Evolutionary conservation across 2,329 filamentous ascomycete genomes (phyloP).

Genomic region (Botrytis pseudocinerea): DNA sequence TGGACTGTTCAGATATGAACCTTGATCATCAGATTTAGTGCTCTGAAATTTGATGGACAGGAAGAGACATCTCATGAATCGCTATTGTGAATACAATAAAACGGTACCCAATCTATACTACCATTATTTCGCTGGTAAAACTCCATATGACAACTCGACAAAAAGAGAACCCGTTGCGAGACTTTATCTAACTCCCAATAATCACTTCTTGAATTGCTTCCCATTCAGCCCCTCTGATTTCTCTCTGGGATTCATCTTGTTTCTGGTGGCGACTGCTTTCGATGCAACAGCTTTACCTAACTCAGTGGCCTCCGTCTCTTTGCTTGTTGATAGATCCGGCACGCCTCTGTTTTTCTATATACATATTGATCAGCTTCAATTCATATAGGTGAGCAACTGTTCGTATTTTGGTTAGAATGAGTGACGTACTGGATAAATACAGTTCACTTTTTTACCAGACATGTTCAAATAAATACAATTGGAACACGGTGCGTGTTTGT

Average conservation of each 20-base stretch:
- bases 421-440: neutral
- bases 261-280: neutral
- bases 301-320: neutral
- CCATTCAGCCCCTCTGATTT: neutral
- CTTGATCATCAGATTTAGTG: neutral
- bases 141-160: fast-evolving
- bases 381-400: neutral
- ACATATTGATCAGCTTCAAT: neutral
- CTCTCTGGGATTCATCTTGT: neutral
- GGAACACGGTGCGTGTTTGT: neutral
- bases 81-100: neutral
- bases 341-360: neutral
- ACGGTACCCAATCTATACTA: neutral
- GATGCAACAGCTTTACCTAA: neutral
- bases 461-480: neutral
- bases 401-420: neutral
- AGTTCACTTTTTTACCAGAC: too few relatives aligned
- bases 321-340: neutral
- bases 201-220: neutral
- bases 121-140: neutral
- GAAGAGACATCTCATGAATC: neutral
- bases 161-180: neutral
- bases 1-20: neutral
- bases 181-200: neutral
- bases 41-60: neutral